Evolutionary conservation across 352 stramenopile species (phyloP).

Genomic region (Phytophthora syringae): DNA sequence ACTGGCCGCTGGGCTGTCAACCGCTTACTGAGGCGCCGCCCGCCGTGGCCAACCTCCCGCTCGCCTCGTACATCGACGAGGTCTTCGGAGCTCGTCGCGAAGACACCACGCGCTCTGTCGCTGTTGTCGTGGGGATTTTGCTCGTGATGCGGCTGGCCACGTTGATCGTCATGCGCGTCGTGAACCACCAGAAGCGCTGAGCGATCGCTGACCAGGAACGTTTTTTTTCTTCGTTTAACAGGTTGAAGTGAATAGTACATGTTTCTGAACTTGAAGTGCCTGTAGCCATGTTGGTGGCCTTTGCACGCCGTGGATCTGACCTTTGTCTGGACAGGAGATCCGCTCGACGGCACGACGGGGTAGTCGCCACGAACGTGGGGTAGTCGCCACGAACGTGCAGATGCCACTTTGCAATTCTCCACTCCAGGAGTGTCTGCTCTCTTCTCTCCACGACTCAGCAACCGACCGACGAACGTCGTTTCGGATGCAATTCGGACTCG

Average conservation of each 20-base stretch:
- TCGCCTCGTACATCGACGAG: slow-evolving; percentile 64
- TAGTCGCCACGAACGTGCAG: no score
- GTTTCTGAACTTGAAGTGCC: slow-evolving; percentile 16
- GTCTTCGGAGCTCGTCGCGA: slow-evolving; percentile 65
- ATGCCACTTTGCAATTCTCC: slow-evolving; percentile 23
- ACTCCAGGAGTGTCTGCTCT: slow-evolving; percentile 6
- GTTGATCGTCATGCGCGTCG: slow-evolving; percentile 53
- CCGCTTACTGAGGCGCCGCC: slow-evolving; percentile 54
- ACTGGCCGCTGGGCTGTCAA: slow-evolving; percentile 63
- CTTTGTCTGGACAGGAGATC: slow-evolving; percentile 10
- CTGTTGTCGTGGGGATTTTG: slow-evolving; percentile 56
- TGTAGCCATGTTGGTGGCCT: slow-evolving; percentile 1
- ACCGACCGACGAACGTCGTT: not conserved
- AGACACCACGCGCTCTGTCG: slow-evolving; percentile 50
- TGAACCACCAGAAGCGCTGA: slow-evolving; percentile 75
- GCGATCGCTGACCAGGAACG: no score
- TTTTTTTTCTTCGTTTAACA: slow-evolving; percentile 5
- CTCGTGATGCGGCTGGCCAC: slow-evolving; percentile 60
- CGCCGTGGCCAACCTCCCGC: slow-evolving; percentile 42
- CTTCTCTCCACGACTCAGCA: not conserved
- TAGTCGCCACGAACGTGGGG: slow-evolving; percentile 3
- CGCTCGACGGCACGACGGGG: slow-evolving; percentile 17
- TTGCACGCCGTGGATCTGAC: slow-evolving; percentile 13
- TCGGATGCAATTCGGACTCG: slow-evolving; percentile 23
- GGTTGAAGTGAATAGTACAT: slow-evolving; percentile 24